Evolutionary conservation across 2,329 filamentous ascomycete species (phyloP).

Genomic region (Penicillium sp.): DNA sequence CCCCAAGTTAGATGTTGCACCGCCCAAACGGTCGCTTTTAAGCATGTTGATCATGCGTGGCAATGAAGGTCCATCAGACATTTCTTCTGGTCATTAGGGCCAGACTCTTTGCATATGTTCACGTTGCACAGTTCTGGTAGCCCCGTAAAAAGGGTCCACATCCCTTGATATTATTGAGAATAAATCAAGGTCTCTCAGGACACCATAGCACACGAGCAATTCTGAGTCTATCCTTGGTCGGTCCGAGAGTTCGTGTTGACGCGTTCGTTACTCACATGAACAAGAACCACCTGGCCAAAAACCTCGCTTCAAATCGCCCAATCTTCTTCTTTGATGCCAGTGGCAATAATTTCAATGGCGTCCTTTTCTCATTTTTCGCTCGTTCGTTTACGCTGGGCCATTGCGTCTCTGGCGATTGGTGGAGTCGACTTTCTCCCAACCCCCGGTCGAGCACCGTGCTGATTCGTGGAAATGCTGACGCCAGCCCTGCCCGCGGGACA

Average conservation of each 20-base stretch:
- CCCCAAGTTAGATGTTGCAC: background rate
- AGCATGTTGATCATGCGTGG: background rate
- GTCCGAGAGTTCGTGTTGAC: background rate
- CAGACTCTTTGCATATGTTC: background rate
- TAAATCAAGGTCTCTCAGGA: background rate
- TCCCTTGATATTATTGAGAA: background rate
- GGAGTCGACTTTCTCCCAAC: slow-evolving; percentile 29
- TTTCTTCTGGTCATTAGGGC: background rate
- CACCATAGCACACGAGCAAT: background rate
- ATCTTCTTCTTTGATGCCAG: slow-evolving; percentile 1
- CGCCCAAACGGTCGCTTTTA: background rate
- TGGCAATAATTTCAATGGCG: background rate
- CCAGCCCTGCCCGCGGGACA: slow-evolving; percentile 19
- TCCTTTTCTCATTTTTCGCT: background rate
- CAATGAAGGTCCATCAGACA: background rate
- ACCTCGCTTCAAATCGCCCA: slow-evolving; percentile 9
- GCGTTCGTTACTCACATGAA: background rate
- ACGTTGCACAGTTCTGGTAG: background rate
- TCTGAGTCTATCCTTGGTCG: background rate
- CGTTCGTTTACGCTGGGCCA: background rate
- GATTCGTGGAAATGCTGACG: slow-evolving; percentile 36
- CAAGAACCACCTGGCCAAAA: background rate
- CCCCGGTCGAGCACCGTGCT: slow-evolving; percentile 5
- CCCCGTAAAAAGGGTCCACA: background rate
- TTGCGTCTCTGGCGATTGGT: slow-evolving; percentile 30